Evolutionary conservation across 306 rosid genomes (phyloP), one percentile per base, ranked within the genome.

Genomic region (Cicer chorassanicum): DNA sequence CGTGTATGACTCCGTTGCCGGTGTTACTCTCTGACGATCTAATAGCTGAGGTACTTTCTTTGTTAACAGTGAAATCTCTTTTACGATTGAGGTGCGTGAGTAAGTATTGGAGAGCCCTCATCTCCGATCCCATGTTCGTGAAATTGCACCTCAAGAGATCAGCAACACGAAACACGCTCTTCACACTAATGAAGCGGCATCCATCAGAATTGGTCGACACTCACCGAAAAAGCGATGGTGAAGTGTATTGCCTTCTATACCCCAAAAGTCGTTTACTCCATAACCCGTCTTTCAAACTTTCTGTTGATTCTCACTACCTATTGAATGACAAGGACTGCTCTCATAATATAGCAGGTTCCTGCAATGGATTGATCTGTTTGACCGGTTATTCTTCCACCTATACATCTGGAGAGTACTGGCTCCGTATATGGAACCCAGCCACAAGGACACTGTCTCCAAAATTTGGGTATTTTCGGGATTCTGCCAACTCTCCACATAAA

Each of bases 341-440:
- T 5, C 2, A 1, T 21, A 0, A 0, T 19, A 13, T 34, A 7
- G 66, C 9, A 12, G 44, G 66, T 60, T 13, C 1, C 11, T 60
- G 43, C 16, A 13, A 60, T 60, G 66, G 66, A 11, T 60, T 60
- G 44, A 34, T 36, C 19, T 60, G 66, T 60, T 38, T 60, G 41
- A 7, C 4, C 2, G 16, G 64, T 57, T 6, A 0, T 57, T 21
- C 24, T 21, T 21, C 1, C 24, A 21, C 2, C 8, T 0, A 24
- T 24, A 0, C 40, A 9, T 0, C 0, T 1, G 16, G 24, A 11
- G n/a, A n/a, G n/a, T n/a, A n/a, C 16, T 29, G 15, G 9, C 1
- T 59, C 4, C 42, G 42, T 11, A 24, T 59, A 12, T 59, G 65
- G 65, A 59, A 59, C 6, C 65, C 65, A 6, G 42, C 65, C 41